Percentiles rank a stretch among this genome's conserved stretches.
Conservation (phyloP, 345 rosid species). For the Boechera divaricarpa region DNA sequence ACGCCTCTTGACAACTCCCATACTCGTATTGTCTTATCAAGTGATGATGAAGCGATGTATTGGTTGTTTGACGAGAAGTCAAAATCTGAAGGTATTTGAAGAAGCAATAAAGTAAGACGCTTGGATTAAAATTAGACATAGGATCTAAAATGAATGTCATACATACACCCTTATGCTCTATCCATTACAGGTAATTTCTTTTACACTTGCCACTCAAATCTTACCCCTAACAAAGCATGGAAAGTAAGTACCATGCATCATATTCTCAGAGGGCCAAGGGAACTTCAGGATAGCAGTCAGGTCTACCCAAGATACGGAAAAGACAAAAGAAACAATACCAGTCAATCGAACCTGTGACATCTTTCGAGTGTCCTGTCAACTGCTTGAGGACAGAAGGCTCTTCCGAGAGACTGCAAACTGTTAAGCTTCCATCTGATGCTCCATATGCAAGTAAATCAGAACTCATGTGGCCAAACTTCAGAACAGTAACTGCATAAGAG, state of each 20-base stretch:
- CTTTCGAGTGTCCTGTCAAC: conserved; percentile 80
- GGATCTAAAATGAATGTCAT: conserved; percentile 7
- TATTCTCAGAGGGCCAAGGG: conserved; percentile 15
- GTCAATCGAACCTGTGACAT: conserved; percentile 98
- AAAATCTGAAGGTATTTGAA: conserved; percentile 70
- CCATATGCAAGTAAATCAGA: conserved; percentile 96
- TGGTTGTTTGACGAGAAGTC: conserved; percentile 99
- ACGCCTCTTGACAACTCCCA: conserved; percentile 93
- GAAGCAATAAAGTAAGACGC: conserved; percentile 30
- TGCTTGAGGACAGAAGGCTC: conserved; percentile 71
- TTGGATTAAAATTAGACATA: background rate
- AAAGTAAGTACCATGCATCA: conserved; percentile 1
- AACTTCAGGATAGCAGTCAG: conserved; percentile 21
- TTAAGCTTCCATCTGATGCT: conserved; percentile 91
- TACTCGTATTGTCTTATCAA: conserved; percentile 96
- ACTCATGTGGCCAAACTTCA: conserved; percentile 97
- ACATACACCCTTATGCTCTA: conserved; percentile 13
- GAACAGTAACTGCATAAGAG: conserved; percentile 76
- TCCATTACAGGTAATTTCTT: background rate
- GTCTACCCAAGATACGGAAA: conserved; percentile 43
- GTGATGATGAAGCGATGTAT: conserved; percentile 87
- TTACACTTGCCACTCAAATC: background rate
- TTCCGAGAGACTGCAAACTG: conserved; percentile 78
- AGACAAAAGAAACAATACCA: conserved; percentile 65
- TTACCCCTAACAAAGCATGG: conserved; percentile 13